phyloP scores from a whole-genome alignment of 768 basidiomycete species.

The Tricholoma sp. region DNA sequence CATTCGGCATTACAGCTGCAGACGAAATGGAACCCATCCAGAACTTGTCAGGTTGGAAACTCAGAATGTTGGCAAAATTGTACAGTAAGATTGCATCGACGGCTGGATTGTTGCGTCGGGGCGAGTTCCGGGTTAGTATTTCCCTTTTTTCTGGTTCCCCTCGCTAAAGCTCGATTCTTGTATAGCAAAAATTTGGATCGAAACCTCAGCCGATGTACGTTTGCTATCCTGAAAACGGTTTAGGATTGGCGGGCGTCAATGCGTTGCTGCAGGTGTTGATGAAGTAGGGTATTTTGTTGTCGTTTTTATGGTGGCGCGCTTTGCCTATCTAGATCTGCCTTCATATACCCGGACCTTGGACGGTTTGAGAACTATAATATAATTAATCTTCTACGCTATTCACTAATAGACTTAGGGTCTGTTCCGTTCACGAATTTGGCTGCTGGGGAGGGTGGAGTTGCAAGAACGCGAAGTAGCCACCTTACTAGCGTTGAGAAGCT shows the following conservation, averaged over 20 bases:
- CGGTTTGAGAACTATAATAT: no score
- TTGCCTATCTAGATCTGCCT: no score
- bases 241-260: not conserved
- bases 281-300: not conserved
- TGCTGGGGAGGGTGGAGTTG: no score
- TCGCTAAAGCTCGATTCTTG: not conserved
- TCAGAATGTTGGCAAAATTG: not conserved
- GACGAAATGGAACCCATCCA: not conserved
- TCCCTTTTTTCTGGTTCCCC: not conserved
- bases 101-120: not conserved
- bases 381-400: no score
- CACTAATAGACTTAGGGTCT: no score
- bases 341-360: no score
- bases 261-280: not conserved
- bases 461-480: no score
- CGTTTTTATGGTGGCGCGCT: no score
- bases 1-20: not conserved
- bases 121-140: not conserved
- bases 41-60: not conserved
- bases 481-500: no score
- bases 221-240: not conserved
- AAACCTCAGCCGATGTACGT: not conserved
- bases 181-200: not conserved
- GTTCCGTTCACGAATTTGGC: no score
- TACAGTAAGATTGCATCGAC: not conserved